Percentiles rank a stretch among this genome's conserved stretches.
Evolutionary conservation across 805 yeast species (phyloP).

Genomic region (Nakazawaea holstii): DNA sequence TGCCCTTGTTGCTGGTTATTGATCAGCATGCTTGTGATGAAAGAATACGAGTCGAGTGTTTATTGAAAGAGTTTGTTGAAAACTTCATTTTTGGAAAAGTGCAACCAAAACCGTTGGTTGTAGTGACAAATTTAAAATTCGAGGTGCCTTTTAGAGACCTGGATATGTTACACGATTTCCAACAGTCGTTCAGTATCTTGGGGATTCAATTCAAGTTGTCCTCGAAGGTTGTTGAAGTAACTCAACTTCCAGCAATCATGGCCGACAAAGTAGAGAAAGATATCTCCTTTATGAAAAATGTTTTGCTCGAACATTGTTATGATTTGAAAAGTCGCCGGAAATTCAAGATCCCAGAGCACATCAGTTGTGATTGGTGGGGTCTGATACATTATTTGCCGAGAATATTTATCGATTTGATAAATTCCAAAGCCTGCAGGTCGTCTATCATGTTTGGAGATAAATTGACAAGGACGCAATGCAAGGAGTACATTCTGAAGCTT

Average conservation of each 20-base stretch:
- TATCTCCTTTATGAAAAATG: slow-evolving; percentile 25
- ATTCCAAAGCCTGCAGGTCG: slow-evolving; percentile 60
- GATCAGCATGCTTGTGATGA: slow-evolving; percentile 92
- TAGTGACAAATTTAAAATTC: slow-evolving; percentile 13
- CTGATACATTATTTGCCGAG: slow-evolving; percentile 41
- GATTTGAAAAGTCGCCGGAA: slow-evolving; percentile 35
- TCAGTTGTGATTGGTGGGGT: slow-evolving; percentile 30
- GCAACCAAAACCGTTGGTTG: background rate
- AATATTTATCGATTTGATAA: slow-evolving; percentile 43
- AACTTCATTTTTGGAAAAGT: slow-evolving; percentile 12
- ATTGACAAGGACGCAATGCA: slow-evolving; percentile 39
- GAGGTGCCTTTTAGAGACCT: slow-evolving; percentile 25
- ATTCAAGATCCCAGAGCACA: slow-evolving; percentile 1
- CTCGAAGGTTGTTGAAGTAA: slow-evolving; percentile 19
- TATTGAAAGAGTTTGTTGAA: slow-evolving; percentile 32
- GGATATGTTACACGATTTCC: slow-evolving; percentile 24
- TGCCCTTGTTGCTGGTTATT: slow-evolving; percentile 32
- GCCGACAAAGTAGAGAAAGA: slow-evolving; percentile 26
- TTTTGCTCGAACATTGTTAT: slow-evolving; percentile 36
- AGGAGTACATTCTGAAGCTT: slow-evolving; percentile 34
- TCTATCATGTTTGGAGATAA: slow-evolving; percentile 69
- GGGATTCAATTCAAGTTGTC: slow-evolving; percentile 28
- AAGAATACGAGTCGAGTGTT: slow-evolving; percentile 53
- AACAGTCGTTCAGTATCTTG: slow-evolving; percentile 33
- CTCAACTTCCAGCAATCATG: slow-evolving; percentile 42